Evolutionary conservation across 192 early-diverging fungal genomes (phyloP).

Genomic region (Podila minutissima): DNA sequence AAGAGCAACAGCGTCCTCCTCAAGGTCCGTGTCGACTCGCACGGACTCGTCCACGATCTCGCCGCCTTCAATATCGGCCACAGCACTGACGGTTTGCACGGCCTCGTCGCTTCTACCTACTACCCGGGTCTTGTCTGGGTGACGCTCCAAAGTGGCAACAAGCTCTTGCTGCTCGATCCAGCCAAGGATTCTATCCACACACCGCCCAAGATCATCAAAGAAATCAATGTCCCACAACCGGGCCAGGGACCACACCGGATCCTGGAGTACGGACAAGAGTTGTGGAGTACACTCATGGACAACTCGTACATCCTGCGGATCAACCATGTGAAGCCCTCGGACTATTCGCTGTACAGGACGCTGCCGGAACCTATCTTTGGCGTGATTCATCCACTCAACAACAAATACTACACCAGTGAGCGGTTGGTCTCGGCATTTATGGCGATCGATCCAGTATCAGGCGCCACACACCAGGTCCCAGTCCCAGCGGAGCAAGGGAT

Average conservation of each 20-base stretch:
- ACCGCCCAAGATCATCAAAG: background rate
- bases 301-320: constrained; percentile 20
- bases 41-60: background rate
- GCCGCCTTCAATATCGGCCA: constrained; percentile 8
- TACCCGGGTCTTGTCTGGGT: constrained; percentile 21
- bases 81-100: constrained; percentile 12
- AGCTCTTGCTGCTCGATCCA: constrained; percentile 19
- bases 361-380: constrained; percentile 13
- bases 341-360: constrained; percentile 7
- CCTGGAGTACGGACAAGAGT: constrained; percentile 19
- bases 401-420: constrained; percentile 17
- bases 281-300: constrained; percentile 22
- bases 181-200: background rate
- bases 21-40: constrained; percentile 12
- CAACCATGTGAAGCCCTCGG: constrained; percentile 5
- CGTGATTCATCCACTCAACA: constrained; percentile 16
- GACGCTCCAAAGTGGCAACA: constrained; percentile 20
- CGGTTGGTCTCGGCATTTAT: constrained; percentile 9
- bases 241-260: constrained; percentile 29
- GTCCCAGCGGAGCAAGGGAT: background rate
- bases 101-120: constrained; percentile 3
- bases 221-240: constrained; percentile 11
- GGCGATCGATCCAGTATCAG: constrained; percentile 20
- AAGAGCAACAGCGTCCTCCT: constrained; percentile 32
- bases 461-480: constrained; percentile 4